Percentiles rank a stretch among this genome's conserved stretches.
These are phyloP conservation scores for Stenogyne calaminthoides DNA, from an alignment of 305 asterid species.

Conservation along the genomic window DNA sequence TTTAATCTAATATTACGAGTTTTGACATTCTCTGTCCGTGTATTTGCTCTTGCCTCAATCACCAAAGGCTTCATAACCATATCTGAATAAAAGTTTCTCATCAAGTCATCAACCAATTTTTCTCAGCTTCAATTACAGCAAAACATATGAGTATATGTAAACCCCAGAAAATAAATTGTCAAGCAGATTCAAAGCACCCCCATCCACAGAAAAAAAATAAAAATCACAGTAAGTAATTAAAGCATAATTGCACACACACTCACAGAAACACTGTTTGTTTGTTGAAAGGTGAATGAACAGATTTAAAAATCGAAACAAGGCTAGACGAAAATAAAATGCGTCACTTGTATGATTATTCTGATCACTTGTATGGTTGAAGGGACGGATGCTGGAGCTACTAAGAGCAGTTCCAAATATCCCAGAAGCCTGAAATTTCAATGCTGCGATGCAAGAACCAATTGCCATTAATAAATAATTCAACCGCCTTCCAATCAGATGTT, in stretches of 20 bases:
- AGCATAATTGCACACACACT: neutral
- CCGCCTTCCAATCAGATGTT: slow-evolving; percentile 11
- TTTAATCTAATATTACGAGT: slow-evolving; percentile 60
- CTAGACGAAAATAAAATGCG: neutral
- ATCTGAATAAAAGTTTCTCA: slow-evolving; percentile 29
- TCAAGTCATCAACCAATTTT: neutral
- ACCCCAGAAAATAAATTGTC: neutral
- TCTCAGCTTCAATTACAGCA: neutral
- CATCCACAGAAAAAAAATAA: neutral
- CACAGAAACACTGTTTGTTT: neutral
- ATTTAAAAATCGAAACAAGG: neutral
- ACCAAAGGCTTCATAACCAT: slow-evolving; percentile 52
- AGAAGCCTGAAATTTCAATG: slow-evolving; percentile 45
- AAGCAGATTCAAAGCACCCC: neutral
- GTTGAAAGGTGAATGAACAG: neutral
- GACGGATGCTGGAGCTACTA: slow-evolving; percentile 29
- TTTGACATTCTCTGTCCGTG: slow-evolving; percentile 65
- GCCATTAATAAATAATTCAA: slow-evolving; percentile 37
- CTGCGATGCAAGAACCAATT: slow-evolving; percentile 36
- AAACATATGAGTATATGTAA: neutral
- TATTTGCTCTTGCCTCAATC: slow-evolving; percentile 58
- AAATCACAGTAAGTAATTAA: too few relatives aligned
- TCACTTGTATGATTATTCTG: neutral
- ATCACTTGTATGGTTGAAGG: slow-evolving; percentile 46
- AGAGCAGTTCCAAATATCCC: slow-evolving; percentile 52